phyloP scores from a whole-genome alignment of 352 stramenopile species.

The Globisporangium megalacanthum region DNA sequence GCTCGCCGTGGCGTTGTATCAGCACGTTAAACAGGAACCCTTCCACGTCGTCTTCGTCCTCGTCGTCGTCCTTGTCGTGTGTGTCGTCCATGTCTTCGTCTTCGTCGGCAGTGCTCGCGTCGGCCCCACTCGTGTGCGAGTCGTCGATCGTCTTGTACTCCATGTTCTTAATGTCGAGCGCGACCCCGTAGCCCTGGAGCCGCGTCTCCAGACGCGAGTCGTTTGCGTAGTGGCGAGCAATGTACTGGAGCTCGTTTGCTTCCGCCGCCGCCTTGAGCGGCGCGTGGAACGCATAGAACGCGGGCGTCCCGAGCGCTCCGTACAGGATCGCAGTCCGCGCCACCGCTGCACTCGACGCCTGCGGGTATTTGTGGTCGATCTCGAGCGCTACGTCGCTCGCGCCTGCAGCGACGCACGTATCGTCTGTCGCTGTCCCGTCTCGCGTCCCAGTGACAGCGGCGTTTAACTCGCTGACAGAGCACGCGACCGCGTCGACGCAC shows the following conservation, averaged over 20 bases:
- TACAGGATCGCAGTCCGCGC: conserved; percentile 74
- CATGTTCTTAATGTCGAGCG: conserved; percentile 96
- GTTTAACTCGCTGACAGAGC: conserved; percentile 42
- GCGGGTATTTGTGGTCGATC: conserved; percentile 71
- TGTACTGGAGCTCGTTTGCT: conserved; percentile 65
- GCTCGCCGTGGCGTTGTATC: conserved; percentile 29
- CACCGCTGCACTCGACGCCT: conserved; percentile 15
- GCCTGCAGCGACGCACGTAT: conserved; percentile 54
- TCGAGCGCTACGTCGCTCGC: conserved; percentile 63
- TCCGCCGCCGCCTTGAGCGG: conserved; percentile 54
- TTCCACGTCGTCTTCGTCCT: conserved; percentile 57
- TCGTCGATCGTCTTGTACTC: conserved; percentile 96
- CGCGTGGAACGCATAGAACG: conserved; percentile 69
- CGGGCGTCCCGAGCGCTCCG: conserved; percentile 58
- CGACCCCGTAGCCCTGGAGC: conserved; percentile 90
- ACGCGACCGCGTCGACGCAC: conserved; percentile 63
- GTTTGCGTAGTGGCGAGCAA: conserved; percentile 73
- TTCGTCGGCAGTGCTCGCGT: conserved; percentile 19
- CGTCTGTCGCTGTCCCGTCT: conserved; percentile 11
- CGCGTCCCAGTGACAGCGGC: conserved; percentile 14
- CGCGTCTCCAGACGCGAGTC: conserved; percentile 66
- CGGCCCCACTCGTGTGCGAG: conserved; percentile 49
- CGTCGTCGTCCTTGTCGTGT: conserved; percentile 27
- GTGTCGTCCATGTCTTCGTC: conserved; percentile 25
- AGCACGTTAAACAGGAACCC: conserved; percentile 60